Evolutionary conservation across 2,329 filamentous ascomycete genomes (phyloP), one percentile per base, ranked within the genome.

Genomic region (Pseudopithomyces maydicus): DNA sequence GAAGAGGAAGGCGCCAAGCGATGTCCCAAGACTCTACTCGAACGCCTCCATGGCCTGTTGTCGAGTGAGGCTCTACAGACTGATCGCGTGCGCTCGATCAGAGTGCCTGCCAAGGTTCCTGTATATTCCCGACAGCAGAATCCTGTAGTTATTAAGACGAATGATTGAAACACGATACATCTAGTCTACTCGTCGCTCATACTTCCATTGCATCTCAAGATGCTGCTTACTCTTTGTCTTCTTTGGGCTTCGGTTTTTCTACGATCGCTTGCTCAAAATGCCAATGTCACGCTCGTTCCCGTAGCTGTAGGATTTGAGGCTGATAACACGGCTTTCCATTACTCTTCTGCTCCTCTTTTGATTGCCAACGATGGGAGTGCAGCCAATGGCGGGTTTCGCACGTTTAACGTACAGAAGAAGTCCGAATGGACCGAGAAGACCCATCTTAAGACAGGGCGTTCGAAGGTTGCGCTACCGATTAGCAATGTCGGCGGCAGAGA

Each of bases 311-410:
- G 63, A 5, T 71, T 72, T 20, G 64, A 71, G 22, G 54, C 60
- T n/a, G 70, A 73, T 26, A 71, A 69, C 29, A 66, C 68, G 10
- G 67, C 57, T 8, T 68, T 73, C 38, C 52, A 69, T 33, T 72
- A 73, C 22, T 58, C 62, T 6, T 33, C 38, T 6, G 53, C 58
- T 6, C 65, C 68, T 32, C 50, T 65, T 2, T 52, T 73, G 1
- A 59, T 71, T 11, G 60, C 57, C 6, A 72, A 73, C 15, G 68
- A 73, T 48, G 68, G 66, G 7, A 67, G 69, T 48, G 70, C 70
- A 19, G 67, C 62, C 32, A 60, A 69, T 19, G 70, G 70, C 8
- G 70, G 70, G 1, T 68, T 71, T 33, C 63, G 66, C 6, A 59
- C 53, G 0, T 71, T 71, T 47, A 23, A 47, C 6, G 53, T 53